Base-by-base conservation (phyloP, 179 eudicot genomes). In the Silene noctiflora region DNA sequence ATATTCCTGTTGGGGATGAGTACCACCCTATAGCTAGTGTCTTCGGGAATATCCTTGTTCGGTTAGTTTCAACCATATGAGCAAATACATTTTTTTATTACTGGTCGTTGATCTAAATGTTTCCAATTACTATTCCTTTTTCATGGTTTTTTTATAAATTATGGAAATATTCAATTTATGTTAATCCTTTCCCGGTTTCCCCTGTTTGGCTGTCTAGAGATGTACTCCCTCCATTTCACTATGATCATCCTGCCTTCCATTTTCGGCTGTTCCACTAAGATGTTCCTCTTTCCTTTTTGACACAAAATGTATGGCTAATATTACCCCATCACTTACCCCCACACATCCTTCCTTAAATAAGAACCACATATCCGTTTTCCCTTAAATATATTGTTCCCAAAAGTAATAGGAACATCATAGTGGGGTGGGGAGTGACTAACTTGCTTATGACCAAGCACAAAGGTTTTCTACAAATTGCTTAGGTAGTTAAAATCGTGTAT, bases 21-120 rank as follows among this genome's bases (percentile, higher is more conserved):
- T 95, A 91, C 84, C 86, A 86, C 81, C 95, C 99, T 20, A 81
- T 89, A 61, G 91, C 96, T 76, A 80, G 75, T 73, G 93, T 84
- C 77, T 81, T 81, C 33, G 96, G 97, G 80, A 82, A 72, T 71
- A 87, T 95, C 63, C 79, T 74, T 79, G 82, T 86, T 27, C 78
- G 94, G 98, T 94, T 79, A 63, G 91, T 79, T 83, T 69, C 64
- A 51, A 67, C 59, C 70, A 22, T 73, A 33, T 69, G 17, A 73
- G 22, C 33, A 5, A 59, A 29, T 70, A 70, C 2, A 11, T 62
- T 62, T 74, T 14, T 3, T 53, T 58, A 3, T 35, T 21, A 16
- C n/a, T 44, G 16, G 17, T 33, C 20, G 8, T 68, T 77, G 71
- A 62, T 46, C 64, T 70, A 25, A 39, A 63, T 62, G 16, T 10